Evolutionary conservation across 495 filamentous ascomycete species (phyloP), one percentile per base, ranked within the genome.

Genomic region (Copromyces sp.): DNA sequence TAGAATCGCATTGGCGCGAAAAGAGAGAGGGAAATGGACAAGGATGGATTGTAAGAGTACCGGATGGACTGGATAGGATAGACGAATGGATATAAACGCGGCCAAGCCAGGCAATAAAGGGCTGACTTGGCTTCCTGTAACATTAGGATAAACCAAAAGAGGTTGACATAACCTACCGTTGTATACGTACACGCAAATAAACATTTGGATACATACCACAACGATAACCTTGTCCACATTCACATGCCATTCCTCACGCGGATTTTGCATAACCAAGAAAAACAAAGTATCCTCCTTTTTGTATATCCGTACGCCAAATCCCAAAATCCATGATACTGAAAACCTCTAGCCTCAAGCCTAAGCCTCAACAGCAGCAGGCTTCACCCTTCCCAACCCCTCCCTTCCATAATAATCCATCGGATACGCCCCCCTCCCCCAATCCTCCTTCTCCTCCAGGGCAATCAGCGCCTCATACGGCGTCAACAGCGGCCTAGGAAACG

Each of bases 331-430:
- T 16, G 1, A 17, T 61, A 24, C 24, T 24, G 24, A 24, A 24
- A 24, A 24, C 24, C 24, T 59, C 47, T 29, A 59, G 11, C 47
- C 47, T 16, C 53, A 14, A 61, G 24, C 24, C 24, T 24, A 24
- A 59, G 47, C 68, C 42, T 61, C 65, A 59, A 71, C 69, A 53
- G 65, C 74, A 45, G 45, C 73, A 9, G 85, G 86, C 80, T 83
- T 92, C 35, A 91, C 93, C 78, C 96, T 88, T 16, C 95, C 95
- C 42, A 99, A 80, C 0, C 95, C 95, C 14, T 97, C 93, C 80
- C 92, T 95, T 0, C 90, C 93, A 84, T 99, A 99, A 75, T 95
- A 99, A 81, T 98, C 94, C 95, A 99, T 99, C 6, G 93, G 93
- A 81, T 99, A 99, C n/a, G 94, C 86, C 5, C 88, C 91, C 68